Evolutionary conservation across 805 yeast species (phyloP).

Genomic region (Candida xyloterini): DNA sequence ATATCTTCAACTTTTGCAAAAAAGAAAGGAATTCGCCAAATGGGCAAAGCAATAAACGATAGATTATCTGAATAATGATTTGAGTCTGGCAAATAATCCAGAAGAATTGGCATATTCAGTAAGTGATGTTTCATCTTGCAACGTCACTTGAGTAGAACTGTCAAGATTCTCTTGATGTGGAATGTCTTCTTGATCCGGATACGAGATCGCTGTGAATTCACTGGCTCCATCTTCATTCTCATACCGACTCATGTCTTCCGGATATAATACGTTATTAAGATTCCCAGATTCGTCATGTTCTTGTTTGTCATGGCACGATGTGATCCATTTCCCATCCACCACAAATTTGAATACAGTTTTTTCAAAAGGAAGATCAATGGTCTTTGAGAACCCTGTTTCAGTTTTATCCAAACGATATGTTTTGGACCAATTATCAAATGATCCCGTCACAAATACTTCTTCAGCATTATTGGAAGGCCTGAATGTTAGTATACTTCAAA

Average conservation of each 20-base stretch:
- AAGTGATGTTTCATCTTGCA: slow-evolving; percentile 24
- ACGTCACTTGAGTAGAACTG: slow-evolving; percentile 29
- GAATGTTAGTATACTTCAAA: background rate
- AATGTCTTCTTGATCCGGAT: slow-evolving; percentile 22
- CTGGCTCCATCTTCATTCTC: slow-evolving; percentile 28
- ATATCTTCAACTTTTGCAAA: slow-evolving; percentile 46
- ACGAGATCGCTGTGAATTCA: slow-evolving; percentile 33
- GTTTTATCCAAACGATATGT: slow-evolving; percentile 41
- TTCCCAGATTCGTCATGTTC: slow-evolving; percentile 44
- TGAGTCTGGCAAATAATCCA: slow-evolving; percentile 23
- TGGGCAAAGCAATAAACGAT: slow-evolving; percentile 29
- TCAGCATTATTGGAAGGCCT: slow-evolving; percentile 32
- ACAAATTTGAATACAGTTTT: slow-evolving; percentile 52
- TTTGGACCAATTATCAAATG: slow-evolving; percentile 55
- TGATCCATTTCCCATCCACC: slow-evolving; percentile 57
- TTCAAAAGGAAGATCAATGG: slow-evolving; percentile 40
- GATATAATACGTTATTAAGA: slow-evolving; percentile 49
- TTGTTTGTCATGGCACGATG: slow-evolving; percentile 37
- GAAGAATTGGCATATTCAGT: slow-evolving; percentile 9
- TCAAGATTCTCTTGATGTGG: slow-evolving; percentile 20
- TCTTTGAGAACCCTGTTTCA: slow-evolving; percentile 38
- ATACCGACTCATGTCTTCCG: slow-evolving; percentile 26
- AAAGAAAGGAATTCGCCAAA: slow-evolving; percentile 42
- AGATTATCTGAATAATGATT: slow-evolving; percentile 23
- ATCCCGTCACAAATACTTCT: slow-evolving; percentile 58